phyloP scores from a whole-genome alignment of 257 asterid genomes.

The Solanum pennellii region DNA sequence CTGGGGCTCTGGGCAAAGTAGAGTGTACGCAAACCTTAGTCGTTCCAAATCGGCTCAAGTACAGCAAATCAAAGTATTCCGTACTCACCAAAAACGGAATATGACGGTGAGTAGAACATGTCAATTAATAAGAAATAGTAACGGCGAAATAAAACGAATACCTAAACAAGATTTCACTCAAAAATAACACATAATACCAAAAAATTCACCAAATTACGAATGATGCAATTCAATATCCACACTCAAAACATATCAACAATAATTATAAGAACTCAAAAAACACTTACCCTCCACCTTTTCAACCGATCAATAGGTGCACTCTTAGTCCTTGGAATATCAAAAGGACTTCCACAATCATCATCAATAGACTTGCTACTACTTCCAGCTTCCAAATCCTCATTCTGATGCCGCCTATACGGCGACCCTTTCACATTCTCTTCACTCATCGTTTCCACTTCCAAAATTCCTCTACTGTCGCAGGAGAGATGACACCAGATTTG shows the following conservation, averaged over 20 bases:
- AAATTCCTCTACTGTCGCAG: constrained; percentile 35
- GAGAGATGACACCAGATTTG: constrained; percentile 50
- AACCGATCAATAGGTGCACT: constrained; percentile 69
- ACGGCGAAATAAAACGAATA: not conserved
- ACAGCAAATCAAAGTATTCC: not conserved
- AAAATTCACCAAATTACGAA: not conserved
- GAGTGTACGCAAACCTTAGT: not conserved
- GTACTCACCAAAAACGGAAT: not conserved
- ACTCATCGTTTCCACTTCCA: not conserved
- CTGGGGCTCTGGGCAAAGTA: not conserved
- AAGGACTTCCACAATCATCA: constrained; percentile 49
- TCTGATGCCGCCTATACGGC: constrained; percentile 51
- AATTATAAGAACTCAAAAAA: not conserved
- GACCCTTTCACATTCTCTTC: constrained; percentile 15
- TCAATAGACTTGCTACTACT: constrained; percentile 12
- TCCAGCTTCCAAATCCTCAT: constrained; percentile 48
- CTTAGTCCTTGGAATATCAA: constrained; percentile 67
- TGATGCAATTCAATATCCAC: not conserved
- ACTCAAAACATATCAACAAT: not conserved
- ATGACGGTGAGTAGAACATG: not conserved
- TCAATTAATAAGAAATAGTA: not conserved
- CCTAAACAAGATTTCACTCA: not conserved
- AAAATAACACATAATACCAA: not conserved
- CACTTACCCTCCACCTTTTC: constrained; percentile 81
- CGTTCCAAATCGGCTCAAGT: not conserved